phyloP scores from a whole-genome alignment of 2,329 filamentous ascomycete genomes.

The Aspergillus nomiae region DNA sequence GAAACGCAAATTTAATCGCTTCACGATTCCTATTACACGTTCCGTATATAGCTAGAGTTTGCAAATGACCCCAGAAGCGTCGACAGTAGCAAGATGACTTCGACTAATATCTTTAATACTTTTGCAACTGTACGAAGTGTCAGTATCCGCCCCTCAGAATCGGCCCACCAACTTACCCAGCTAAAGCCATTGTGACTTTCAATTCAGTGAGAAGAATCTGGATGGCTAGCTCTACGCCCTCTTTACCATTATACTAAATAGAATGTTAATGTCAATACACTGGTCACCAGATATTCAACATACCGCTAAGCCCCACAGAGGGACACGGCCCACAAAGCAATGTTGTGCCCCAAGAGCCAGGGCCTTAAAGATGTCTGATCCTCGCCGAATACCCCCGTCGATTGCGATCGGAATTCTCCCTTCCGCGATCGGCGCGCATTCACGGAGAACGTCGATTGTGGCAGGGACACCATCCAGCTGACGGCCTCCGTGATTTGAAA shows the following conservation, averaged over 20 bases:
- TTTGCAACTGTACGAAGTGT: background rate
- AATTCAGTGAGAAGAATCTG: constrained; percentile 27
- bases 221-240: constrained; percentile 28
- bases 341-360: constrained; percentile 27
- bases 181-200: constrained; percentile 23
- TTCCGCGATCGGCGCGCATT: constrained; percentile 19
- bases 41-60: background rate
- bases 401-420: constrained; percentile 30
- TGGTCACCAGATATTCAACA: background rate
- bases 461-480: constrained; percentile 35
- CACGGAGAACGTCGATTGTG: constrained; percentile 33
- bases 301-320: constrained; percentile 34
- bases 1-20: no score
- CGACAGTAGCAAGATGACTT: background rate
- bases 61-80: background rate
- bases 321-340: constrained; percentile 27
- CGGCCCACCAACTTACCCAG: constrained; percentile 17
- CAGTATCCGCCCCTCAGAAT: background rate
- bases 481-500: constrained; percentile 30
- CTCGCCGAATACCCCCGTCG: constrained; percentile 30
- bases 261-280: background rate
- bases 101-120: background rate
- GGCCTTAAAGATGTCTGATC: constrained; percentile 33
- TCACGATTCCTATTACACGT: no score
- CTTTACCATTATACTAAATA: constrained; percentile 23